These are phyloP conservation scores for Suillus paluster DNA, from an alignment of 768 basidiomycete genomes.

Conservation along the genomic window DNA sequence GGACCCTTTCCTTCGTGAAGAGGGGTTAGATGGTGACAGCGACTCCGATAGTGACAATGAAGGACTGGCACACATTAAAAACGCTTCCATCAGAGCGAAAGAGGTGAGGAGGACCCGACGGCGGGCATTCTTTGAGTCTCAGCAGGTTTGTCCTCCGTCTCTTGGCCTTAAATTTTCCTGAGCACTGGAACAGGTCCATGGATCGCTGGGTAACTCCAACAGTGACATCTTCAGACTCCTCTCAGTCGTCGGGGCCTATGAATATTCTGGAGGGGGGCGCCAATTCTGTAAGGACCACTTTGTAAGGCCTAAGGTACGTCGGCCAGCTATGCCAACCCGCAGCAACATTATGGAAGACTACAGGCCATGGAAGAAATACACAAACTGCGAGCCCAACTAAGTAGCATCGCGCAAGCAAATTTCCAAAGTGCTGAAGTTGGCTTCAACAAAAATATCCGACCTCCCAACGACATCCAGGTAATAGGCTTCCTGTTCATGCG, in stretches of 20 bases:
- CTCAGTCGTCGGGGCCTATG: slow-evolving; percentile 96
- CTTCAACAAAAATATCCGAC: slow-evolving; percentile 67
- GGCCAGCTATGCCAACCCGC: background rate
- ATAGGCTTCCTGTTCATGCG: slow-evolving; percentile 12
- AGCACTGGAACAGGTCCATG: slow-evolving; percentile 58
- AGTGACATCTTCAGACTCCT: slow-evolving; percentile 90
- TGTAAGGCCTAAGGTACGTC: slow-evolving; percentile 79
- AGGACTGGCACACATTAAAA: slow-evolving; percentile 49
- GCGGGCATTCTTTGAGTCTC: slow-evolving; percentile 81
- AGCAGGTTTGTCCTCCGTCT: slow-evolving; percentile 55
- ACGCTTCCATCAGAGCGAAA: slow-evolving; percentile 52
- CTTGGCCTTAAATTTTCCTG: slow-evolving; percentile 7
- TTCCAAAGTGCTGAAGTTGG: slow-evolving; percentile 67
- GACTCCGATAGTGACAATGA: slow-evolving; percentile 42
- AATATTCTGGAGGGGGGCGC: slow-evolving; percentile 82
- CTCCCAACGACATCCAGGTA: slow-evolving; percentile 82
- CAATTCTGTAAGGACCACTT: slow-evolving; percentile 90
- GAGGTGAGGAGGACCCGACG: slow-evolving; percentile 64
- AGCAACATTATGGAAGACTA: slow-evolving; percentile 8
- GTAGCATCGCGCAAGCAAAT: slow-evolving; percentile 79
- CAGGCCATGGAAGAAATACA: slow-evolving; percentile 99
- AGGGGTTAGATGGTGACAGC: slow-evolving; percentile 54
- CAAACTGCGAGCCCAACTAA: slow-evolving; percentile 90
- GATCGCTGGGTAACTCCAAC: slow-evolving; percentile 73
- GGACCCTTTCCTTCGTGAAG: slow-evolving; percentile 92